Conservation (phyloP, 768 basidiomycete genomes). For the Lactarius pseudohatsudake region DNA sequence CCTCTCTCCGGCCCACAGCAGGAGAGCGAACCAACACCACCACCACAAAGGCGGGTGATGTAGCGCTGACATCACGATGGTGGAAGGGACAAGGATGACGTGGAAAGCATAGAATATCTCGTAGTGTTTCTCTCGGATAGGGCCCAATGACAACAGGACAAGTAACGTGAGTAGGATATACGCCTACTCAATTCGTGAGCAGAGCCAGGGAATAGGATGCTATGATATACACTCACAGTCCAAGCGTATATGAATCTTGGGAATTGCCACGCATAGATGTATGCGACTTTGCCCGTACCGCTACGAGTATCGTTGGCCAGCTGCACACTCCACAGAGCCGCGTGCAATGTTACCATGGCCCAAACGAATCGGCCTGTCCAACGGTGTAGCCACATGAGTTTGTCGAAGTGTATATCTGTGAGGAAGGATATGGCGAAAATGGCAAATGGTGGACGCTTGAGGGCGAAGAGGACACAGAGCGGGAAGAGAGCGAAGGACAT, state of each 20-base stretch:
- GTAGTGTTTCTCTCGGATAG: slow-evolving; percentile 54
- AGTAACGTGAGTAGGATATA: slow-evolving; percentile 55
- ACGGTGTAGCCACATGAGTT: slow-evolving; percentile 67
- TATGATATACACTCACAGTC: slow-evolving; percentile 43
- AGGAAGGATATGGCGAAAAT: slow-evolving; percentile 62
- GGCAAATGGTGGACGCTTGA: slow-evolving; percentile 73
- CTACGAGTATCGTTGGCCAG: slow-evolving; percentile 50
- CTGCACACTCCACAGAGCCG: slow-evolving; percentile 68
- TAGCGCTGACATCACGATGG: slow-evolving; percentile 57
- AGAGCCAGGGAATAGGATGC: not conserved
- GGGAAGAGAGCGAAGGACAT: slow-evolving; percentile 74
- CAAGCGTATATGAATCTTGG: slow-evolving; percentile 62
- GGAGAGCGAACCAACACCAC: slow-evolving; percentile 68
- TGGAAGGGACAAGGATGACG: slow-evolving; percentile 60
- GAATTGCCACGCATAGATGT: slow-evolving; percentile 56
- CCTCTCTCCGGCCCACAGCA: slow-evolving; percentile 64
- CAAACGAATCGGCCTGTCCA: slow-evolving; percentile 73
- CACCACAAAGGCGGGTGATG: slow-evolving; percentile 66
- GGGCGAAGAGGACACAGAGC: slow-evolving; percentile 64
- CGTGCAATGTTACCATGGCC: slow-evolving; percentile 59
- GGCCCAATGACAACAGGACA: slow-evolving; percentile 49
- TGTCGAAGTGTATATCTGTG: slow-evolving; percentile 71
- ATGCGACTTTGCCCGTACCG: slow-evolving; percentile 44
- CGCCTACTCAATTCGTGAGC: slow-evolving; percentile 41
- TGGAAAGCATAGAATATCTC: slow-evolving; percentile 69